These are phyloP conservation scores for Talaromyces liani DNA, from an alignment of 495 filamentous ascomycete genomes.

Conservation along the genomic window DNA sequence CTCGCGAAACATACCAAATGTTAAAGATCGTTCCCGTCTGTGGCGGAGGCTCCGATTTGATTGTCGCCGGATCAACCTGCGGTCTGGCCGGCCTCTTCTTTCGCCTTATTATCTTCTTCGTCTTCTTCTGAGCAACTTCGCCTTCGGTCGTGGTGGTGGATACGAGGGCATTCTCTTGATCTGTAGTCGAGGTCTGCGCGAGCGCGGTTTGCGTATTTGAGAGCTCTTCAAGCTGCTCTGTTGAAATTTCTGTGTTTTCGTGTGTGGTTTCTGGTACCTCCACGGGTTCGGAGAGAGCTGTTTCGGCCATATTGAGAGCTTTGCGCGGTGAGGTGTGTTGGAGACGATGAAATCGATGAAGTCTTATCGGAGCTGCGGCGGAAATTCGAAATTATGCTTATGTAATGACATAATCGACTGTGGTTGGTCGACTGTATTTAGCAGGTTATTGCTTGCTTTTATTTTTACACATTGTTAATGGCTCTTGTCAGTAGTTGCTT, in stretches of 20 bases:
- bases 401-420: neutral
- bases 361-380: conserved; percentile 5
- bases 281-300: conserved; percentile 16
- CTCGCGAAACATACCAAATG: conserved; percentile 52
- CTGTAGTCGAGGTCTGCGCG: conserved; percentile 4
- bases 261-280: conserved; percentile 10
- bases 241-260: neutral
- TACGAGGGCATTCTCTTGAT: conserved; percentile 13
- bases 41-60: conserved; percentile 72
- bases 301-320: conserved; percentile 24
- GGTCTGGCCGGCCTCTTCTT: conserved; percentile 50
- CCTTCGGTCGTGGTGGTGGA: conserved; percentile 11
- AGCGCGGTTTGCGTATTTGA: neutral
- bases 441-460: neutral
- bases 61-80: conserved; percentile 76
- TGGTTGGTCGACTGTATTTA: neutral
- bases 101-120: conserved; percentile 44
- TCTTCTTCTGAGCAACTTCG: conserved; percentile 34
- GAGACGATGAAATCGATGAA: neutral
- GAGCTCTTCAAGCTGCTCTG: neutral
- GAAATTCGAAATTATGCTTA: conserved; percentile 3
- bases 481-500: neutral
- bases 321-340: neutral
- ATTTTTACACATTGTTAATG: neutral
- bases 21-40: conserved; percentile 94